Conservation (phyloP, 2,329 filamentous ascomycete species). For the Colletotrichum sp. region DNA sequence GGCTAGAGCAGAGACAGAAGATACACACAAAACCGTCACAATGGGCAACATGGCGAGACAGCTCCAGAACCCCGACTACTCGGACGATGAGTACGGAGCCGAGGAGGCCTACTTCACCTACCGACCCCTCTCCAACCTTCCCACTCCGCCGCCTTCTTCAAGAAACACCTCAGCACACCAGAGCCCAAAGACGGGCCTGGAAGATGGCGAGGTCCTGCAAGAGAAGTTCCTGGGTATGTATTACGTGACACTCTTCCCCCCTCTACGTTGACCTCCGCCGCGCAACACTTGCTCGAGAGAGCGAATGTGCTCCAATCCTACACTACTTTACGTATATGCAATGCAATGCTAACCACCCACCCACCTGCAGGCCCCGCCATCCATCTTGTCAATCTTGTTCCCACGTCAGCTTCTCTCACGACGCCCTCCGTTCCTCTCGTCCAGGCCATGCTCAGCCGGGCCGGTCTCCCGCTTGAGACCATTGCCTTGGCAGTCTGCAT, state of each 20-base stretch:
- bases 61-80: conserved; percentile 22
- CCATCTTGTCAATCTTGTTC: conserved; percentile 71
- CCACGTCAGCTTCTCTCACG: conserved; percentile 65
- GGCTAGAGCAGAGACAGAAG: background rate
- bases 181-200: conserved; percentile 46
- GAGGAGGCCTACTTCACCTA: conserved; percentile 67
- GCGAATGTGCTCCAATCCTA: conserved; percentile 26
- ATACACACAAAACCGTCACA: background rate
- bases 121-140: conserved; percentile 70
- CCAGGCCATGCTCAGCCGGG: conserved; percentile 64
- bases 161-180: conserved; percentile 46
- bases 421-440: conserved; percentile 63
- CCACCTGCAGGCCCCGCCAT: conserved; percentile 62
- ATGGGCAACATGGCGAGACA: conserved; percentile 23
- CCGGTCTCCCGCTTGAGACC: conserved; percentile 63
- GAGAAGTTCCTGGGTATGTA: conserved; percentile 41
- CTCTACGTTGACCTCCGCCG: background rate
- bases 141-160: conserved; percentile 67
- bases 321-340: conserved; percentile 2
- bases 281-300: background rate
- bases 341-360: conserved; percentile 16
- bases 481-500: conserved; percentile 71
- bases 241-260: conserved; percentile 4
- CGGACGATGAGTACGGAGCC: conserved; percentile 52
- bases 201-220: conserved; percentile 50